phyloP scores from a whole-genome alignment of 768 basidiomycete species.

The Lentinula lateritia region DNA sequence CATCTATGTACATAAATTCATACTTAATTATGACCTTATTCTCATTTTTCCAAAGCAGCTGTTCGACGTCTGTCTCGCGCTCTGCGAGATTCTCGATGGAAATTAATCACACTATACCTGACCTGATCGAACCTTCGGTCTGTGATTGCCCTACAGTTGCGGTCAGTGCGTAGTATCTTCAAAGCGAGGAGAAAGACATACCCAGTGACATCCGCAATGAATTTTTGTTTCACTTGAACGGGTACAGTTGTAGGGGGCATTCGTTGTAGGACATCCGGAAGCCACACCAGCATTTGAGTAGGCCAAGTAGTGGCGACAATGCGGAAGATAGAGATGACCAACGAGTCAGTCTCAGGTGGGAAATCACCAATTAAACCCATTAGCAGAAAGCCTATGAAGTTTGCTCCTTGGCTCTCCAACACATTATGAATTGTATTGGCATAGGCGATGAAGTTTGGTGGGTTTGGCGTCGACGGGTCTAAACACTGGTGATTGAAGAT shows the following conservation, averaged over 20 bases:
- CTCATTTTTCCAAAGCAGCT: constrained; percentile 23
- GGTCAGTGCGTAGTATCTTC: neutral
- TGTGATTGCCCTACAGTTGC: constrained; percentile 50
- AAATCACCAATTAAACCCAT: constrained; percentile 82
- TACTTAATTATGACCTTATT: neutral
- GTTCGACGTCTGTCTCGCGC: constrained; percentile 57
- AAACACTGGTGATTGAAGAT: constrained; percentile 76
- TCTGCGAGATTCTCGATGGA: constrained; percentile 73
- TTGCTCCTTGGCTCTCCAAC: constrained; percentile 67
- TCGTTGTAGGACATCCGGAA: constrained; percentile 65
- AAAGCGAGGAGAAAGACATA: constrained; percentile 32
- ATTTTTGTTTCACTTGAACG: constrained; percentile 59
- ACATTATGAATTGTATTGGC: constrained; percentile 55
- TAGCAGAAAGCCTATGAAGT: constrained; percentile 64
- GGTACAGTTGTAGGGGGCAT: constrained; percentile 59
- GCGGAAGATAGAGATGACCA: constrained; percentile 75
- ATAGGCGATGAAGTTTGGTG: constrained; percentile 59
- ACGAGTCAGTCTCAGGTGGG: constrained; percentile 74
- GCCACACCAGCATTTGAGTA: constrained; percentile 62
- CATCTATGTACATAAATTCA: neutral
- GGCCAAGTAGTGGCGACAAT: constrained; percentile 64
- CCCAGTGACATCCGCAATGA: constrained; percentile 71
- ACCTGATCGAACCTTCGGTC: constrained; percentile 70
- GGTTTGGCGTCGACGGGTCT: constrained; percentile 33
- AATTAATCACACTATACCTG: constrained; percentile 66